Evolutionary conservation across 106 monocot genomes (phyloP).

Genomic region (Platanthera zijinensis): DNA sequence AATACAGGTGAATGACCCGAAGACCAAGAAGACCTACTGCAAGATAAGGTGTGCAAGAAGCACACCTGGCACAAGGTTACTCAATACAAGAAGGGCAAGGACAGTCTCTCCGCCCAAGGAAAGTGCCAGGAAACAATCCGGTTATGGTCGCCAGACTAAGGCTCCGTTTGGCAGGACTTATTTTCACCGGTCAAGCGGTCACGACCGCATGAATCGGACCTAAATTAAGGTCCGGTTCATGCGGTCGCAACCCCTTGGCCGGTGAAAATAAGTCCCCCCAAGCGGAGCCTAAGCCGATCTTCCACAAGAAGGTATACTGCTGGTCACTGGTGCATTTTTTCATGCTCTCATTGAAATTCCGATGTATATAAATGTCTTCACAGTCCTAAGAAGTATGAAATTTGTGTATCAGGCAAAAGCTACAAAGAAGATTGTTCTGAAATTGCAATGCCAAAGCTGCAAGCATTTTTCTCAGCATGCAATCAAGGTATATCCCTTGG

Average conservation of each 20-base stretch:
- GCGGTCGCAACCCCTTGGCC: too few species aligned
- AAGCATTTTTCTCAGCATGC: slow-evolving; percentile 56
- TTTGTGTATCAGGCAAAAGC: slow-evolving; percentile 48
- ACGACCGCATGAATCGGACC: too few species aligned
- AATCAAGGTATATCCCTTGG: slow-evolving; percentile 27
- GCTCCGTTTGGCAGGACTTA: too few species aligned
- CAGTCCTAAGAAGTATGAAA: background rate
- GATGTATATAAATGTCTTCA: background rate
- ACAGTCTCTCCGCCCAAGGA: slow-evolving; percentile 58
- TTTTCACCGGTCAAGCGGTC: too few species aligned
- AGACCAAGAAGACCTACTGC: slow-evolving; percentile 73
- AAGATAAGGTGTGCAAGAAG: slow-evolving; percentile 68
- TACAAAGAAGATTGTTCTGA: slow-evolving; percentile 64
- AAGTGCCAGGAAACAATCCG: slow-evolving; percentile 66
- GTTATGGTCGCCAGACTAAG: slow-evolving; percentile 77
- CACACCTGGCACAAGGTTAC: slow-evolving; percentile 72
- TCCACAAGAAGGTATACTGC: slow-evolving; percentile 58
- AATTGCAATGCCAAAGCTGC: slow-evolving; percentile 63
- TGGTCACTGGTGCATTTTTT: background rate
- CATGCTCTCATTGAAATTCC: background rate
- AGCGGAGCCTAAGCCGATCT: slow-evolving; percentile 76
- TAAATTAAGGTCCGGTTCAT: too few species aligned
- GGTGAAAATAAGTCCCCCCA: too few species aligned
- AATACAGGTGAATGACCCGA: slow-evolving; percentile 56
- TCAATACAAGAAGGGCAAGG: slow-evolving; percentile 75